phyloP scores from a whole-genome alignment of 768 basidiomycete species.

The Suillus hirtellus region DNA sequence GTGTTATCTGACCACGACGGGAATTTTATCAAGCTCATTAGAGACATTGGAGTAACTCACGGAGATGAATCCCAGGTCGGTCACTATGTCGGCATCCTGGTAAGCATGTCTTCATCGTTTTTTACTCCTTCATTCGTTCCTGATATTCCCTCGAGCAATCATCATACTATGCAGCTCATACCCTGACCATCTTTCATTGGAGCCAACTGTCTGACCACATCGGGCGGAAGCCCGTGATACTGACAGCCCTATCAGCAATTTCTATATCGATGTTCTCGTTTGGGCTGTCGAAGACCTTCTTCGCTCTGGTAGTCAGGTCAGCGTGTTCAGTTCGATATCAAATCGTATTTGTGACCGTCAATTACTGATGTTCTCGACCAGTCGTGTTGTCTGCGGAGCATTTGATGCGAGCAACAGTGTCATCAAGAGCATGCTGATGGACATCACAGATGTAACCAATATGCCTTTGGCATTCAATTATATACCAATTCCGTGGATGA shows the following conservation, averaged over 20 bases:
- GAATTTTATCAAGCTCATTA: conserved; percentile 21
- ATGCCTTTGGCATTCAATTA: conserved; percentile 50
- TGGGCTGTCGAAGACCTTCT: conserved; percentile 47
- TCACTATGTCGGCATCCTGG: conserved; percentile 50
- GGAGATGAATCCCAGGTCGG: conserved; percentile 47
- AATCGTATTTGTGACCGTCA: not conserved
- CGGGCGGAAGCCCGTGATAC: conserved; percentile 48
- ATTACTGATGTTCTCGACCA: conserved; percentile 14
- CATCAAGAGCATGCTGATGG: conserved; percentile 46
- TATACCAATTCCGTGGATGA: conserved; percentile 52
- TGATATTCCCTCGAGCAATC: conserved; percentile 38
- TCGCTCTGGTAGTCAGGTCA: conserved; percentile 42
- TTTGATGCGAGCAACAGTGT: conserved; percentile 56
- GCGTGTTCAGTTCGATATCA: not conserved
- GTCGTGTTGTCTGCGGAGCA: conserved; percentile 46
- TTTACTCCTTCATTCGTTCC: conserved; percentile 31
- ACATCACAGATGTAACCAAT: conserved; percentile 40
- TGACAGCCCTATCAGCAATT: conserved; percentile 45
- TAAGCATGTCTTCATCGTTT: conserved; percentile 24
- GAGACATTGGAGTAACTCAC: conserved; percentile 37
- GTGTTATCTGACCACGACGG: not conserved
- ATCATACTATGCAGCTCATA: conserved; percentile 48
- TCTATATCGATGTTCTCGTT: conserved; percentile 48
- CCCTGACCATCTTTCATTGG: conserved; percentile 48
- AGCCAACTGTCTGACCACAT: conserved; percentile 49